Percentiles rank a stretch among this genome's conserved stretches.
These are phyloP conservation scores for Pisolithus orientalis DNA, from an alignment of 768 basidiomycete genomes.

Conservation along the genomic window DNA sequence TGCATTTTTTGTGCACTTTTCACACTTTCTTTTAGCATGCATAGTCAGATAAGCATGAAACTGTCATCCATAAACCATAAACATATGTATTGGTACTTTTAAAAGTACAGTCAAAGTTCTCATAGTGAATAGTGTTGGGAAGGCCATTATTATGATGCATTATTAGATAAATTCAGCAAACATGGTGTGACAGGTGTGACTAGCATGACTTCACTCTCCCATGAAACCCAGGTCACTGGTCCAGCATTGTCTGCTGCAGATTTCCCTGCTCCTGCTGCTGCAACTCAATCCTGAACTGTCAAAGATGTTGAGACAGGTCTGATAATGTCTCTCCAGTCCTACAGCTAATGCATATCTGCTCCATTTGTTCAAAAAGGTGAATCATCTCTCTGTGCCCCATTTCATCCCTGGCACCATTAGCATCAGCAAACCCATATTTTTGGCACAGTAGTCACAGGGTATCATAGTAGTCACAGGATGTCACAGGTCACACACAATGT, in stretches of 20 bases:
- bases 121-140: slow-evolving; percentile 6
- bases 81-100: too few species aligned
- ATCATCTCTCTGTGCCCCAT: background rate
- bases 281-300: background rate
- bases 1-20: too few species aligned
- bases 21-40: too few species aligned
- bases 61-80: too few species aligned
- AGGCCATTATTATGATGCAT: background rate
- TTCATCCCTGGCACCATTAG: background rate
- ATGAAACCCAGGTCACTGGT: background rate
- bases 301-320: background rate
- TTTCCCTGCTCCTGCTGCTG: background rate
- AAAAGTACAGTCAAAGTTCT: slow-evolving; percentile 6
- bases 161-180: slow-evolving; percentile 2
- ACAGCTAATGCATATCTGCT: background rate
- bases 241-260: background rate
- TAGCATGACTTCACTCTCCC: background rate
- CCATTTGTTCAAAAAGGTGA: background rate
- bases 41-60: too few species aligned
- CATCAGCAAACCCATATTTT: too few species aligned
- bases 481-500: too few species aligned
- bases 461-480: too few species aligned
- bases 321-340: background rate
- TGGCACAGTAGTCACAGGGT: too few species aligned
- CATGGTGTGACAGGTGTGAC: background rate